Percentiles rank a stretch among this genome's conserved stretches.
phyloP scores from a whole-genome alignment of 108 stramenopile genomes.

The Skeletonema costatum region DNA sequence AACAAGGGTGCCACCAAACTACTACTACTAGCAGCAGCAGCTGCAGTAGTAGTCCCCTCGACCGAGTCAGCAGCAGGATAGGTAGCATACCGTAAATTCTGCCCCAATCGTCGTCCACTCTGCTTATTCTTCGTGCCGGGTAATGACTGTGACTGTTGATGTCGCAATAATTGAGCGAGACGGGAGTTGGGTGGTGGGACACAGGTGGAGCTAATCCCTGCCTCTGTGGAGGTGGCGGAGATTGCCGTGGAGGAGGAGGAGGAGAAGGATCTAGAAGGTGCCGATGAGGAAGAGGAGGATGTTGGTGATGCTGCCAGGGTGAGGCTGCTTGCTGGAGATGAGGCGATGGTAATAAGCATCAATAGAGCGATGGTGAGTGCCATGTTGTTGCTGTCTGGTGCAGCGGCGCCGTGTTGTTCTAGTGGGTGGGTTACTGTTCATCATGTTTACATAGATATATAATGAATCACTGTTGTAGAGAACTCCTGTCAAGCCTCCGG shows the following conservation, averaged over 20 bases:
- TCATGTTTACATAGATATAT: not conserved
- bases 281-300: not conserved
- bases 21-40: too few relatives aligned
- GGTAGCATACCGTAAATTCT: not conserved
- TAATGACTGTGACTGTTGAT: not conserved
- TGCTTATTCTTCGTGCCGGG: conserved; percentile 3
- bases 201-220: not conserved
- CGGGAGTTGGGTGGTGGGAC: conserved; percentile 10
- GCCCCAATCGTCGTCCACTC: not conserved
- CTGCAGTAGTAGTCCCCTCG: not conserved
- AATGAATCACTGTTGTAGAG: not conserved
- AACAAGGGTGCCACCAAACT: conserved; percentile 1
- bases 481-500: too few relatives aligned
- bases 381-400: not conserved
- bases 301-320: not conserved
- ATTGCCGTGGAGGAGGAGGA: not conserved
- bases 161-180: not conserved
- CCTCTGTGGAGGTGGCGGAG: not conserved
- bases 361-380: not conserved
- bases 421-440: not conserved
- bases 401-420: not conserved
- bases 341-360: not conserved
- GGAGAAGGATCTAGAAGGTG: not conserved
- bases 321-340: not conserved
- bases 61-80: not conserved